phyloP scores from a whole-genome alignment of 768 basidiomycete genomes.

The Trametes cinnabarina region DNA sequence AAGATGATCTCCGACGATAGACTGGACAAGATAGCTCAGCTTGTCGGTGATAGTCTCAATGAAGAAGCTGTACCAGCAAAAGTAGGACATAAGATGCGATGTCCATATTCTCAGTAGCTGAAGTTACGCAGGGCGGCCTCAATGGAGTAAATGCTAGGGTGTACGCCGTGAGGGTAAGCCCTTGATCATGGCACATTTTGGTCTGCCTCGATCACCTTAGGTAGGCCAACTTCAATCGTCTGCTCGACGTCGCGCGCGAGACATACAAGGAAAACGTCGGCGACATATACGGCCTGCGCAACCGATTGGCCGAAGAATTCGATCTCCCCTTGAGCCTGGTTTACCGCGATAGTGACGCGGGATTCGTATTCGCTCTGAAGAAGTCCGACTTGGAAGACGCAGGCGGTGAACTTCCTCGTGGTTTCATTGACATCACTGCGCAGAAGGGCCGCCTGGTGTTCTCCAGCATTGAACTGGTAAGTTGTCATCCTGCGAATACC shows the following conservation, averaged over 20 bases:
- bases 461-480: constrained; percentile 78
- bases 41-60: constrained; percentile 66
- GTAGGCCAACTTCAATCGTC: constrained; percentile 72
- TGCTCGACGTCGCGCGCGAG: constrained; percentile 92
- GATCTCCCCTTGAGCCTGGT: constrained; percentile 62
- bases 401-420: constrained; percentile 53
- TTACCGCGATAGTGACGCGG: constrained; percentile 58
- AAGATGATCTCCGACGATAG: constrained; percentile 78
- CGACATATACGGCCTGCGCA: constrained; percentile 75
- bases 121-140: constrained; percentile 57
- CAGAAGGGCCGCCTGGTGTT: constrained; percentile 75
- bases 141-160: constrained; percentile 76
- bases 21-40: constrained; percentile 56
- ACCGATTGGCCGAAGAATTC: constrained; percentile 57
- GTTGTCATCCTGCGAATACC: constrained; percentile 18
- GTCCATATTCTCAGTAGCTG: neutral
- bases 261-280: constrained; percentile 92
- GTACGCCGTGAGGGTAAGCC: constrained; percentile 81
- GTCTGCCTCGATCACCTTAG: neutral
- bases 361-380: constrained; percentile 72
- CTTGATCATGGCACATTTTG: neutral
- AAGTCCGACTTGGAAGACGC: constrained; percentile 54
- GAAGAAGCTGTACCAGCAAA: constrained; percentile 63
- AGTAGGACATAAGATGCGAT: constrained; percentile 34
- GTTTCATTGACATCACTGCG: constrained; percentile 64